These are phyloP conservation scores for Pythium scleroteichum DNA, from an alignment of 352 stramenopile species.

Conservation along the genomic window DNA sequence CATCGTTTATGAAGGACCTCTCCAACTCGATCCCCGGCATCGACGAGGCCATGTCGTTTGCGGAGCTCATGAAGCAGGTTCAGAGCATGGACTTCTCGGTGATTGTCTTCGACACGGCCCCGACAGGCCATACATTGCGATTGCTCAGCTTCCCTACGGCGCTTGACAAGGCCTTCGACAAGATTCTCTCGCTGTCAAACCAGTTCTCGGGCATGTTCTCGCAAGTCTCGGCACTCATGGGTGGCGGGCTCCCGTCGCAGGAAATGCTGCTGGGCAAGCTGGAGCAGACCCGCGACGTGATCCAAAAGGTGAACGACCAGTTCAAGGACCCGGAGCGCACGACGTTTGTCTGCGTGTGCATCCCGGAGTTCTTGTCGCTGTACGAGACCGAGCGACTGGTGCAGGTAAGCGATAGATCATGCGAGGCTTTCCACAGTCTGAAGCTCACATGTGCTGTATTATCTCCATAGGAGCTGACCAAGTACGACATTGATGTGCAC, in stretches of 20 bases:
- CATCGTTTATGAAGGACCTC: constrained; percentile 96
- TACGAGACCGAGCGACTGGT: constrained; percentile 99
- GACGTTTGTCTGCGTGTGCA: constrained; percentile 99
- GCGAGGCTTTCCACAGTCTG: background rate
- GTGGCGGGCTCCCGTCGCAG: constrained; percentile 81
- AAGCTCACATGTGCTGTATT: no score
- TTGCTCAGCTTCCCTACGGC: constrained; percentile 97
- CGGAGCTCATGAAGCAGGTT: constrained; percentile 98
- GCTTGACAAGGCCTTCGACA: constrained; percentile 98
- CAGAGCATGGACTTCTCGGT: constrained; percentile 98
- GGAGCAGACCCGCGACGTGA: constrained; percentile 95
- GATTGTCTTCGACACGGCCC: constrained; percentile 98
- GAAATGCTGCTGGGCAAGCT: constrained; percentile 96
- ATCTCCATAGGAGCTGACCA: constrained; percentile 97
- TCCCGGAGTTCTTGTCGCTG: constrained; percentile 99
- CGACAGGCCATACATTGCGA: constrained; percentile 97
- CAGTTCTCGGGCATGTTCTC: constrained; percentile 89
- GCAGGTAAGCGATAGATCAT: constrained; percentile 36
- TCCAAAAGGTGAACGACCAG: constrained; percentile 98
- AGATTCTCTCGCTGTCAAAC: constrained; percentile 97
- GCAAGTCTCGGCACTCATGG: constrained; percentile 78
- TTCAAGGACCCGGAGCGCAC: constrained; percentile 99
- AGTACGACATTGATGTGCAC: constrained; percentile 99
- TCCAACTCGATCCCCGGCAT: constrained; percentile 98
- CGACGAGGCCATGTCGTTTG: constrained; percentile 99